A percentile compares a stretch with the other conserved stretches of the same genome.
Conservation (phyloP, 768 basidiomycete genomes). For the Leccinum sublutescens region DNA sequence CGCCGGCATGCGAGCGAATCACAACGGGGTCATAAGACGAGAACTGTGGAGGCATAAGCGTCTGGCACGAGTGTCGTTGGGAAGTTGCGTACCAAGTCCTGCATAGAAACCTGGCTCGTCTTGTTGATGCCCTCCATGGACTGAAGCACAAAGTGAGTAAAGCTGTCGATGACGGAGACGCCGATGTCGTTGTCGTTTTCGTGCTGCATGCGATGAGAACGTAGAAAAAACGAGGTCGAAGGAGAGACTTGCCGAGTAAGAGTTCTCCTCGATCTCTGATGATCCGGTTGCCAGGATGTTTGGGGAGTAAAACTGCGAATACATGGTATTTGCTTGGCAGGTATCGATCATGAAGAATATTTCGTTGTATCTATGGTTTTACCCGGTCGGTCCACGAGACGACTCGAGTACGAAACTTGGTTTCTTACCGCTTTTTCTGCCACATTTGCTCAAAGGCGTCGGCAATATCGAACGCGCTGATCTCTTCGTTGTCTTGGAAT, state of each 20-base stretch:
- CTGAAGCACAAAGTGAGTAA: conserved; percentile 87
- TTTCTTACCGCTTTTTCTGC: conserved; percentile 81
- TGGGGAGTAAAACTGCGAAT: conserved; percentile 88
- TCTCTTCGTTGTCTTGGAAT: conserved; percentile 98
- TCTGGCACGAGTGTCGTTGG: not conserved
- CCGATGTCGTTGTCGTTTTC: conserved; percentile 94
- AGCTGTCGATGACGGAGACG: conserved; percentile 93
- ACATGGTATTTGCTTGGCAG: conserved; percentile 97
- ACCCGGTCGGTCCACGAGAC: conserved; percentile 31
- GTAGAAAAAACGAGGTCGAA: not conserved
- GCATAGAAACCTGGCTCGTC: conserved; percentile 75
- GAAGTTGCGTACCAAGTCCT: conserved; percentile 67
- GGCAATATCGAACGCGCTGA: conserved; percentile 95
- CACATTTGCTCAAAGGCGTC: conserved; percentile 99
- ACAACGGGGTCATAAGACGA: conserved; percentile 68
- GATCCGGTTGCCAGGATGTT: conserved; percentile 92
- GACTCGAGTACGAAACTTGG: not conserved
- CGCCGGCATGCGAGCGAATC: conserved; percentile 86
- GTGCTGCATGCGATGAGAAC: conserved; percentile 49
- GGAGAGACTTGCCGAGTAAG: conserved; percentile 75
- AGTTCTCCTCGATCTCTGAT: conserved; percentile 80
- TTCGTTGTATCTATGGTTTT: conserved; percentile 71
- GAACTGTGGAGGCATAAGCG: conserved; percentile 56
- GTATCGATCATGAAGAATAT: conserved; percentile 98
- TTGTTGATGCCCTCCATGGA: conserved; percentile 94